Base-by-base conservation (phyloP, 495 filamentous ascomycete species). In the Geopyxis carbonaria region DNA sequence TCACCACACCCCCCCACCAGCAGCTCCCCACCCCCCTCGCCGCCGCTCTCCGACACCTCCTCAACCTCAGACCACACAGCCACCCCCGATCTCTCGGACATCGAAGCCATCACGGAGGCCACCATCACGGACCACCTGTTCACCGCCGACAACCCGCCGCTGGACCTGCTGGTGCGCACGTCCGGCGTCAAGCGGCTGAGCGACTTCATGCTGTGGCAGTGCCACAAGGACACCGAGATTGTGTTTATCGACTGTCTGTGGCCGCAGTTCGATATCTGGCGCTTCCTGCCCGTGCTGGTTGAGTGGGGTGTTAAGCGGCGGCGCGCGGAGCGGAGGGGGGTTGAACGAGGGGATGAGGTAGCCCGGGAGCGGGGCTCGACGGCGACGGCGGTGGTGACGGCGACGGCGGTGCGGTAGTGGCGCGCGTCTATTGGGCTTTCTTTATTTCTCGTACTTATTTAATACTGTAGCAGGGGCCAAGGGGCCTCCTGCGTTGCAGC, bases 201-300 rank as follows among this genome's bases (percentile, higher is more conserved):
- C 50, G 89, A 97, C 53, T 97, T 95, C 52, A 85, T 97, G 85
- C 73, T 97, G 37, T 97, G 89, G 89, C 89, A 97, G 59, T 86
- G 80, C 50, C 85, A 95, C 48, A 68, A 91, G 50, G 65, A 87
- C 30, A 95, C 89, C 0, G 77, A 93, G 38, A 77, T 95, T 39
- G 80, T 82, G 27, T 97, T 95, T 60, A 57, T 93, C 28, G 72
- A 93, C 41, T 87, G 82, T 40, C 61, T 95, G 30, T 97, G 89
- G 89, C 89, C 89, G 3, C 84, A 95, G 47, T 93, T 97, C 47
- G 85, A 91, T 53, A 64, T 97, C 8, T 91, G 85, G 86, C 65
- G 82, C 30, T 95, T 97, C 59, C 49, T 97, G 19, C 89, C 91
- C 0, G 84, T 95, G 3, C 60, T 97, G 24, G 61, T 92, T 22